Percentiles rank a stretch among this genome's conserved stretches.
phyloP scores from a whole-genome alignment of 306 rosid genomes.

The Acacia confusa region DNA sequence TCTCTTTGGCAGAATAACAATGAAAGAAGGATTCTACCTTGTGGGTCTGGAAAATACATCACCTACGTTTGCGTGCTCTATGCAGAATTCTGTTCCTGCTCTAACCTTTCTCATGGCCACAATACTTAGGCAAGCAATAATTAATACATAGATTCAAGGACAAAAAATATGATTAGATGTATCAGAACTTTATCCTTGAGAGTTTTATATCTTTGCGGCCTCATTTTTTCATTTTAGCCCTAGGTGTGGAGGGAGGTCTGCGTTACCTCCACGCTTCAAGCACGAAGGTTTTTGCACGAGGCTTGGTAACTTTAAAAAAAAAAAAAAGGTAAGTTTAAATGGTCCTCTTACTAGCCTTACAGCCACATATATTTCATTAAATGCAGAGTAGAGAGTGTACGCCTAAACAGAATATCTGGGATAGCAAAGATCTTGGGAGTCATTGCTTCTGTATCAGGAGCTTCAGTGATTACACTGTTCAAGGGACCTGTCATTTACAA shows the following conservation, averaged over 20 bases:
- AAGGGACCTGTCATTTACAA: constrained; percentile 70
- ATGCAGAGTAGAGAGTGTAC: constrained; percentile 64
- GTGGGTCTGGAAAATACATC: constrained; percentile 72
- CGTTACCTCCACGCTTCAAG: neutral
- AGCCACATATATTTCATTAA: constrained; percentile 18
- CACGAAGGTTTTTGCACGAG: neutral
- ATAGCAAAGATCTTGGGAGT: constrained; percentile 76
- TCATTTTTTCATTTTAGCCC: neutral
- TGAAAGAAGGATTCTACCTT: constrained; percentile 70
- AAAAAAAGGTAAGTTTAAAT: neutral
- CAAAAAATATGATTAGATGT: neutral
- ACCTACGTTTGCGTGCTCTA: constrained; percentile 70
- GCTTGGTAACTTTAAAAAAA: neutral
- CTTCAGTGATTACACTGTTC: constrained; percentile 62
- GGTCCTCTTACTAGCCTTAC: neutral
- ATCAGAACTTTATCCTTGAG: neutral
- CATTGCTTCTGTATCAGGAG: constrained; percentile 72
- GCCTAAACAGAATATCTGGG: constrained; percentile 57
- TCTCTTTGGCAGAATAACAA: constrained; percentile 56
- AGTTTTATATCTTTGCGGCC: neutral
- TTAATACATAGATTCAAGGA: constrained; percentile 2
- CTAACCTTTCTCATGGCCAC: constrained; percentile 79
- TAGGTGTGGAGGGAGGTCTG: neutral
- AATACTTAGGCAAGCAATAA: constrained; percentile 49
- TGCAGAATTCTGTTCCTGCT: constrained; percentile 78